Evolutionary conservation across 192 early-diverging fungal genomes (phyloP).

Genomic region (Coemansia sp.): DNA sequence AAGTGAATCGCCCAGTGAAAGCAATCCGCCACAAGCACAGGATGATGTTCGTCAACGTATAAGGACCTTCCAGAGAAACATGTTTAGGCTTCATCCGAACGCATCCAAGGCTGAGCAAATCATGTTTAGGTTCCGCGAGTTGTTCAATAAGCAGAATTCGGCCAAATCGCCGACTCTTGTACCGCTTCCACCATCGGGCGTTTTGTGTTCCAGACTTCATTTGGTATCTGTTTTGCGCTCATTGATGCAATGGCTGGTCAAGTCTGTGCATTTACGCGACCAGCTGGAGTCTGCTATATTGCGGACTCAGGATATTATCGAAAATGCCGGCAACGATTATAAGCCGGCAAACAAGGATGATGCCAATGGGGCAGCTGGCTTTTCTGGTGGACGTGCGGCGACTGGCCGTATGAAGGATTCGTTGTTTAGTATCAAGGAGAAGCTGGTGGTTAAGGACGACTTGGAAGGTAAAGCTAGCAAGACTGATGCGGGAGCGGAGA

Average conservation of each 20-base stretch:
- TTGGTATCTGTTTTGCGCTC: constrained; percentile 42
- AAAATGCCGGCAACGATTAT: neutral
- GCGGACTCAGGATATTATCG: constrained; percentile 32
- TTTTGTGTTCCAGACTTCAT: constrained; percentile 36
- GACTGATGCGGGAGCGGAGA: constrained; percentile 3
- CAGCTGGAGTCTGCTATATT: constrained; percentile 43
- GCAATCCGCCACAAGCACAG: neutral
- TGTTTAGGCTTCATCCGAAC: constrained; percentile 32
- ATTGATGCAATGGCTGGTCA: constrained; percentile 50
- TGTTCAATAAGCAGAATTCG: constrained; percentile 29
- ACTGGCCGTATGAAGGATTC: constrained; percentile 11
- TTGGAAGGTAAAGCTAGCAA: neutral
- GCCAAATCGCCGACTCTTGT: constrained; percentile 33
- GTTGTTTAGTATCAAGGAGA: constrained; percentile 40
- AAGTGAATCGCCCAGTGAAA: neutral
- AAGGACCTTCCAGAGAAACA: constrained; percentile 35
- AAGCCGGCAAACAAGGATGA: neutral
- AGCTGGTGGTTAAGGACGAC: constrained; percentile 34
- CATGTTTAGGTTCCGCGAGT: constrained; percentile 25
- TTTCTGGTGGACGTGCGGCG: neutral
- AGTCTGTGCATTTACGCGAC: constrained; percentile 44
- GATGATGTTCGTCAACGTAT: constrained; percentile 7
- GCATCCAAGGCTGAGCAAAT: constrained; percentile 39
- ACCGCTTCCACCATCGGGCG: constrained; percentile 36
- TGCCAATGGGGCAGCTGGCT: neutral